These are phyloP conservation scores for Trebouxia sp. DNA, from an alignment of 139 green algal species.

Conservation along the genomic window DNA sequence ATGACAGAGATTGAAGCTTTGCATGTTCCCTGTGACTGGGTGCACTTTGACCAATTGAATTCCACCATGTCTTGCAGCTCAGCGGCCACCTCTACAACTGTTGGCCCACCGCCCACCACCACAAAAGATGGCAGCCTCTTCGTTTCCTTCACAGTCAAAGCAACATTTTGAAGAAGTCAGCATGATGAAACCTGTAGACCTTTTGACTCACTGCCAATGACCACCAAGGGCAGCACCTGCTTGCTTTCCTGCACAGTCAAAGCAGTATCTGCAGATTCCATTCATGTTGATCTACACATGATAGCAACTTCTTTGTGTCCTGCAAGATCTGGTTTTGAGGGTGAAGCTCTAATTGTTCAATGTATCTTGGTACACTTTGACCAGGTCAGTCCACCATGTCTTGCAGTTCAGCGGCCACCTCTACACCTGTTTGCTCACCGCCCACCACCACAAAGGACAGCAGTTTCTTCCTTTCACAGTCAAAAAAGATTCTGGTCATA, in stretches of 20 bases:
- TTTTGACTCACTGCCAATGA: too few relatives aligned
- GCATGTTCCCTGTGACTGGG: too few relatives aligned
- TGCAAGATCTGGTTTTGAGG: too few relatives aligned
- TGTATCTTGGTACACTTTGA: conserved; percentile 33
- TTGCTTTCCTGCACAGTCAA: too few relatives aligned
- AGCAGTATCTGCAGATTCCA: neutral
- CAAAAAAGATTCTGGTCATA: neutral
- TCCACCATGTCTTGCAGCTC: conserved; percentile 91
- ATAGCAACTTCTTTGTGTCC: too few relatives aligned
- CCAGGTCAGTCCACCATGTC: conserved; percentile 75
- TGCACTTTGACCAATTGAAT: conserved; percentile 35
- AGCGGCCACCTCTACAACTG: conserved; percentile 89
- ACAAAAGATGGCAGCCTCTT: conserved; percentile 87
- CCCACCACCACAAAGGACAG: conserved; percentile 93
- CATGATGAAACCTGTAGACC: too few relatives aligned
- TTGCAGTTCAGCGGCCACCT: conserved; percentile 90
- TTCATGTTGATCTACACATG: too few relatives aligned
- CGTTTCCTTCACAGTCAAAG: conserved; percentile 59
- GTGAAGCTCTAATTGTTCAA: too few relatives aligned
- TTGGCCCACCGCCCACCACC: conserved; percentile 89
- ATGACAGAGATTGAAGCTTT: too few relatives aligned
- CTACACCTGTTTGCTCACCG: conserved; percentile 88
- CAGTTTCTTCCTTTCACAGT: conserved; percentile 68
- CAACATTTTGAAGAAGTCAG: too few relatives aligned
- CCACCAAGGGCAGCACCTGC: too few relatives aligned